phyloP scores from a whole-genome alignment of 441 rosid genomes.

The Metrosideros polymorpha region DNA sequence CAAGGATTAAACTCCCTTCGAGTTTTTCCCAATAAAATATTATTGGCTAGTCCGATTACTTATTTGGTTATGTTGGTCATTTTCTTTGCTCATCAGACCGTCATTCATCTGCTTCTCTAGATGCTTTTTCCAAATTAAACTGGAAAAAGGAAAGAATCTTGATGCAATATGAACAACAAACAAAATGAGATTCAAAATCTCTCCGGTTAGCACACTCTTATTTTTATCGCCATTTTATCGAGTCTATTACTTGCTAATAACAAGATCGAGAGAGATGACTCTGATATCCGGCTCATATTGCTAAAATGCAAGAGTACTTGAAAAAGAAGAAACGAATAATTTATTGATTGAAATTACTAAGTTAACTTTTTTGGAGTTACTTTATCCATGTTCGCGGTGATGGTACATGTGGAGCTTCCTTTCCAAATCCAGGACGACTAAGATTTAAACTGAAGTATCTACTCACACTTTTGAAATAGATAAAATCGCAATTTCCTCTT shows the following conservation, averaged over 20 bases:
- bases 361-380: not conserved
- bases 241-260: conserved; percentile 7
- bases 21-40: not conserved
- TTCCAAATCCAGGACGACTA: conserved; percentile 44
- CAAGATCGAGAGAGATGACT: conserved; percentile 65
- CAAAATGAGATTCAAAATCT: conserved; percentile 31
- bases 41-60: not conserved
- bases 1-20: rapidly evolving
- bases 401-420: not conserved
- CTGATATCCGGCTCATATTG: conserved; percentile 47
- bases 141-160: conserved; percentile 73
- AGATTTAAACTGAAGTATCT: too few relatives aligned
- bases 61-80: not conserved
- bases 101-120: conserved; percentile 22
- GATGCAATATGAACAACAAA: conserved; percentile 61
- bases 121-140: conserved; percentile 60
- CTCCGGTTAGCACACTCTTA: not conserved
- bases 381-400: not conserved
- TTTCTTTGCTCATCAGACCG: not conserved
- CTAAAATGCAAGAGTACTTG: conserved; percentile 55
- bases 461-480: too few relatives aligned
- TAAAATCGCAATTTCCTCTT: too few relatives aligned
- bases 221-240: not conserved
- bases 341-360: too few relatives aligned
- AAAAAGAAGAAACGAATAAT: conserved; percentile 62